Conservation (phyloP, 2,329 filamentous ascomycete genomes). For the Triangularia verruculosa region DNA sequence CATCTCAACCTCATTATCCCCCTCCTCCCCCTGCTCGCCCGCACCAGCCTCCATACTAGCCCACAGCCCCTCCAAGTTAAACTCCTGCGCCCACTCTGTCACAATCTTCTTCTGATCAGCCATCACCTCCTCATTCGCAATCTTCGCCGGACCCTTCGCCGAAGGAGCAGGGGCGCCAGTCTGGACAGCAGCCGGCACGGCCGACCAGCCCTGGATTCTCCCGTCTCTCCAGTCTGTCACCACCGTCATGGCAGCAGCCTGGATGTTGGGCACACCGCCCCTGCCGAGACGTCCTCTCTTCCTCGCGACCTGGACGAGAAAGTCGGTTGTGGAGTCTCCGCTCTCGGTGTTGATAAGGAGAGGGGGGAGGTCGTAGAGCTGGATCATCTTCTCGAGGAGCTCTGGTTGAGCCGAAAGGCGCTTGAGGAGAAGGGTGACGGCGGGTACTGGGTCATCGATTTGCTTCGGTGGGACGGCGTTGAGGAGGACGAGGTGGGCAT, state of each 20-base stretch:
- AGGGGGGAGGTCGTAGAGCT: slow-evolving; percentile 80
- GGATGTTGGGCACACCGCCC: slow-evolving; percentile 85
- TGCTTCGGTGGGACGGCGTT: slow-evolving; percentile 93
- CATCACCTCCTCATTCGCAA: slow-evolving; percentile 44
- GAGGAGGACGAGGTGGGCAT: slow-evolving; percentile 80
- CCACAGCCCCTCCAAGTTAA: slow-evolving; percentile 91
- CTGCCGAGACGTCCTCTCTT: slow-evolving; percentile 86
- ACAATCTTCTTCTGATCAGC: slow-evolving; percentile 83
- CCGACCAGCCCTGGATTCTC: slow-evolving; percentile 87
- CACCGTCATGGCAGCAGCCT: slow-evolving; percentile 85
- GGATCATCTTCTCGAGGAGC: slow-evolving; percentile 74
- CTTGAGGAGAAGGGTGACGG: slow-evolving; percentile 79
- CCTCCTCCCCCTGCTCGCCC: slow-evolving; percentile 28
- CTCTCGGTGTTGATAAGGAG: slow-evolving; percentile 64
- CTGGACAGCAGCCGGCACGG: slow-evolving; percentile 60
- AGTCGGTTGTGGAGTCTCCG: slow-evolving; percentile 81
- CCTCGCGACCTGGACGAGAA: slow-evolving; percentile 89
- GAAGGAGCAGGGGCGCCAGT: slow-evolving; percentile 30
- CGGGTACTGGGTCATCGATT: slow-evolving; percentile 87
- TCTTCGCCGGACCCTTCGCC: slow-evolving; percentile 20
- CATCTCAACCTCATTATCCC: slow-evolving; percentile 46
- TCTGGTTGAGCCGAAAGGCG: slow-evolving; percentile 70
- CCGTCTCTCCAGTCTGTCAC: slow-evolving; percentile 97
- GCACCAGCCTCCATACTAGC: slow-evolving; percentile 73
- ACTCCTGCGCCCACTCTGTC: slow-evolving; percentile 88